Base-by-base conservation (phyloP, 2,329 filamentous ascomycete genomes). In the Ophiostoma sp. region DNA sequence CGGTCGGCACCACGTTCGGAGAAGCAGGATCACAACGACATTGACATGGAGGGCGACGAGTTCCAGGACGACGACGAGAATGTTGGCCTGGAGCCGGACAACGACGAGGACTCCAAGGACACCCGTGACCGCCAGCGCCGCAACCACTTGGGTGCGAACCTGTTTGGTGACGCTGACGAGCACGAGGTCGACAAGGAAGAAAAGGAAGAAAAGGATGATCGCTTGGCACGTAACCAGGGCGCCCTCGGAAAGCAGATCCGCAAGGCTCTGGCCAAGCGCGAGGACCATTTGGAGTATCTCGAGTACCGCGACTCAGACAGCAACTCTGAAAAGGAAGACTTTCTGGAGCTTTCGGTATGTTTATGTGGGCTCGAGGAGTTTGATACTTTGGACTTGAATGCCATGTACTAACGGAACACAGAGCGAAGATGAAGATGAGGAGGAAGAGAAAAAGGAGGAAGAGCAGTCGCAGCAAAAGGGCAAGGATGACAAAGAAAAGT, bases 41-140 rank as follows among this genome's bases (percentile, higher is more conserved):
- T 90, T 48, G 88, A 90, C 74, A 83, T 90, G 77, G 86, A 87
- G 27, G 87, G 86, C 11, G 88, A 89, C 71, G 89, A 91, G 75
- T 97, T 97, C 76, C 92, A 94, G 74, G 92, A 96, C 76, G 93
- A 96, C 75, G 93, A 96, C 76, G 93, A 96, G 77, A 87, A 90
- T 31, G 85, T 88, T 2, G 86, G 90, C 60, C 86, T 93, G 68
- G 92, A 95, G 74, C 84, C 83, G 20, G 91, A 95, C 68, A 88
- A 93, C 67, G 93, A 96, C 72, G 94, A 97, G 74, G 91, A 94
- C 67, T 81, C 85, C 17, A 93, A 92, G 76, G 87, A 90, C 23
- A 84, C 90, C 0, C 89, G 90, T 73, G 88, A 89, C 17, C 83
- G 89, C 68, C 89, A 94, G 74, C 92, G 91, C 74, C 87, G 89